Conservation (phyloP, 768 basidiomycete species). For the Hygrocybe punicea region DNA sequence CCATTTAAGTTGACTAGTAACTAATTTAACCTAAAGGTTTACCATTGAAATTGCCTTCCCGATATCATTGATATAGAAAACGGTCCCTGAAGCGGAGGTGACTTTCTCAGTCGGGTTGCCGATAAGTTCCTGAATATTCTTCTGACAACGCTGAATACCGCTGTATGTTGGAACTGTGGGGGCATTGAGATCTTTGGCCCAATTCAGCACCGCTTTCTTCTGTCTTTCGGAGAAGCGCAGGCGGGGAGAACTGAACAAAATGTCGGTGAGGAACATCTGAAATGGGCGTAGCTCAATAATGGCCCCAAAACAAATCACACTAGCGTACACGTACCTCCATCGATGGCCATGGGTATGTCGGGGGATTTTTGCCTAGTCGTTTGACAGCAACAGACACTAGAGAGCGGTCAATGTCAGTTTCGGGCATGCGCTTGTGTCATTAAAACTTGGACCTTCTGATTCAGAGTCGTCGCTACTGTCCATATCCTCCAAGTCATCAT, state of each 20-base stretch:
- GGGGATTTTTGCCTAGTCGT: background rate
- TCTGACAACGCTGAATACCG: slow-evolving; percentile 18
- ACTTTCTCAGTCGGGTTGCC: slow-evolving; percentile 25
- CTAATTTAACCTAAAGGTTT: background rate
- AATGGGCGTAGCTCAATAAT: background rate
- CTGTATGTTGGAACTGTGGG: slow-evolving; percentile 26
- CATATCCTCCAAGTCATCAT: no score
- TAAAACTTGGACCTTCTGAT: no score
- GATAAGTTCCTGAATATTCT: slow-evolving; percentile 14
- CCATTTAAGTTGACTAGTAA: background rate
- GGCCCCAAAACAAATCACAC: background rate
- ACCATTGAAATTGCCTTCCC: slow-evolving; percentile 3
- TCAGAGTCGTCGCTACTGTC: no score
- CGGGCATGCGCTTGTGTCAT: no score
- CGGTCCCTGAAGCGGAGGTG: slow-evolving; percentile 16
- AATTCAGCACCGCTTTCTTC: slow-evolving; percentile 26
- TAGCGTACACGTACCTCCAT: background rate
- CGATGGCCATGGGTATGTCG: slow-evolving; percentile 10
- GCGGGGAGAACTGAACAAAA: slow-evolving; percentile 32
- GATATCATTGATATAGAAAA: slow-evolving; percentile 26
- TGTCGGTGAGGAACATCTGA: slow-evolving; percentile 27
- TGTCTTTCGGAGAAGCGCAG: slow-evolving; percentile 31
- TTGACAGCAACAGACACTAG: no score
- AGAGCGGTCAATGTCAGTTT: no score
- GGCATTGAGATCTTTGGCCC: slow-evolving; percentile 29